phyloP scores from a whole-genome alignment of 768 basidiomycete genomes.

The Rhizopogon vesiculosus region DNA sequence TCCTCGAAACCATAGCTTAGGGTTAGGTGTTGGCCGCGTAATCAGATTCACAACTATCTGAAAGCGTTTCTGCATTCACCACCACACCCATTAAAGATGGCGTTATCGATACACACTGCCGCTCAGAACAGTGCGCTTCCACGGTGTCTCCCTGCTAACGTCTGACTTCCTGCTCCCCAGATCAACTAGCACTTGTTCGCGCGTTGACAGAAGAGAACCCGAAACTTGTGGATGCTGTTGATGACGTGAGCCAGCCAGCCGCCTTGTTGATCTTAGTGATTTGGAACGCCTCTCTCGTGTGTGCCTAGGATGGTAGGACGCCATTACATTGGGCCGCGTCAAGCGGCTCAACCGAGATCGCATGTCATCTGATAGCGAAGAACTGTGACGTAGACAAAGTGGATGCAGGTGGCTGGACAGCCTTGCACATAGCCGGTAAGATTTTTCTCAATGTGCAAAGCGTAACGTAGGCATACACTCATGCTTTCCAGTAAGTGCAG shows the following conservation, averaged over 20 bases:
- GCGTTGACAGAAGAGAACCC: constrained; percentile 61
- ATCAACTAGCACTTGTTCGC: constrained; percentile 67
- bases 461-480: background rate
- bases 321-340: constrained; percentile 86
- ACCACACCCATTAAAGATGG: constrained; percentile 30
- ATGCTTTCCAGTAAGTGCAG: constrained; percentile 63
- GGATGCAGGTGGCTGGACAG: constrained; percentile 71
- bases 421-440: constrained; percentile 75
- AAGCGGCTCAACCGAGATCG: constrained; percentile 65
- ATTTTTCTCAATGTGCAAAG: background rate
- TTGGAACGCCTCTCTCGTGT: background rate
- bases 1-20: constrained; percentile 9
- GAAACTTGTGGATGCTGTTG: constrained; percentile 53
- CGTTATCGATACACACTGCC: constrained; percentile 55
- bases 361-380: constrained; percentile 63
- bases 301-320: constrained; percentile 65
- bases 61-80: background rate
- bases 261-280: background rate
- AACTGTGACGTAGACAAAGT: constrained; percentile 62
- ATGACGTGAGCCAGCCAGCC: constrained; percentile 42
- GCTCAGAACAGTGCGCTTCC: constrained; percentile 57
- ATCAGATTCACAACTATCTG: background rate
- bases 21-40: constrained; percentile 22
- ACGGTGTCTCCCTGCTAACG: background rate
- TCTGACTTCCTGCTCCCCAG: constrained; percentile 28